Base-by-base conservation (phyloP, 1,284 basidiomycete genomes). In the Amylostereum areolatum region DNA sequence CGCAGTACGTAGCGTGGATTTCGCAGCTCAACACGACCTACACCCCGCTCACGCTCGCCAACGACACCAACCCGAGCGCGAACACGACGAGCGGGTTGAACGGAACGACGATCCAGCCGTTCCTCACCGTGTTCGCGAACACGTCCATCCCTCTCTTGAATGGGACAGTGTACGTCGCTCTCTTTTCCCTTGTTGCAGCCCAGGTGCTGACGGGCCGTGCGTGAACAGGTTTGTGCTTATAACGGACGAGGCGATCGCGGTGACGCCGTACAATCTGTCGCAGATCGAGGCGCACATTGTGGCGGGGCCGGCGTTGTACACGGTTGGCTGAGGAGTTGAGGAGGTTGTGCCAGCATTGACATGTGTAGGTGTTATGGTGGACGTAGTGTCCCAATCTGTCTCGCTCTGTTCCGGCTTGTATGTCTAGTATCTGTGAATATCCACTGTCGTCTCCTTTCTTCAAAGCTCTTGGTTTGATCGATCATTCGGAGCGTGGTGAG, bases 21-120 rank as follows among this genome's bases (percentile, higher is more conserved):
- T 73, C 70, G 28, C 81, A 85, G 61, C 62, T 83, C 47, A 85
- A 85, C 69, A 72, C 72, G n/a, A 85, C 83, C 11, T 85, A 77
- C 65, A 77, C 77, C 4, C 69, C 71, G 0, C 63, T 80, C 25
- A 64, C 68, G 33, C 70, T 74, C 51, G 59, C 77, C 46, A 73
- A 66, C 47, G 65, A 62, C 11, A 71, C 71, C 52, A 18, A 18
- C 18, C 18, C 18, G 18, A 18, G 18, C 18, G 18, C 18, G 18
- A 18, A 18, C 18, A 66, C 65, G 25, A 18, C 18, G 18, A 18
- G 18, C 18, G 18, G 18, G 18, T 18, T 18, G 18, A 18, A 18
- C 18, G 80, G 71, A 0, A 66, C 61, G 8, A 80, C 77, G 7
- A 59, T 64, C 35, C 80, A 83, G 57, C 80, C 80, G 3, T 69